phyloP scores from a whole-genome alignment of 352 stramenopile genomes.

The Pythium aquatile region DNA sequence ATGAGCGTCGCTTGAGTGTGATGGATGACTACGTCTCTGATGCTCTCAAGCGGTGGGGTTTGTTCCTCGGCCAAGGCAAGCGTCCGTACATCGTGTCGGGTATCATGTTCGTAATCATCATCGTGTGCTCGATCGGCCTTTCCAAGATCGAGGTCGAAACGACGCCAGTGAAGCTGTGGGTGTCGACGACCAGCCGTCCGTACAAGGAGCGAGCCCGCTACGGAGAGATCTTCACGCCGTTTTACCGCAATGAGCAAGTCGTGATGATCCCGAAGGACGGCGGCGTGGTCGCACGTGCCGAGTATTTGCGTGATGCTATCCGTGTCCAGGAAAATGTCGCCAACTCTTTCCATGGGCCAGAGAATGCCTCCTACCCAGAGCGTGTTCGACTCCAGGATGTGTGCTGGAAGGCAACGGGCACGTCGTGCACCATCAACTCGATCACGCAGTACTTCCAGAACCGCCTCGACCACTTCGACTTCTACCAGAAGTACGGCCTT shows the following conservation, averaged over 20 bases:
- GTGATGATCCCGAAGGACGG: slow-evolving; percentile 56
- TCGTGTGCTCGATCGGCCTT: slow-evolving; percentile 28
- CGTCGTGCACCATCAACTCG: slow-evolving; percentile 47
- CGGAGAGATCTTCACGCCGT: slow-evolving; percentile 51
- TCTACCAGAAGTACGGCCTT: slow-evolving; percentile 47
- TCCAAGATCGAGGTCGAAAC: slow-evolving; percentile 41
- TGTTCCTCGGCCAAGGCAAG: slow-evolving; percentile 32
- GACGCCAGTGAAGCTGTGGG: slow-evolving; percentile 58
- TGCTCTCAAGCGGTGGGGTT: slow-evolving; percentile 40
- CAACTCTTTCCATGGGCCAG: slow-evolving; percentile 13
- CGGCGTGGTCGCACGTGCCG: slow-evolving; percentile 33
- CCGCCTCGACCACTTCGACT: slow-evolving; percentile 49
- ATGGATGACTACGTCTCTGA: slow-evolving; percentile 31
- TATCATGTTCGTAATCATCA: slow-evolving; percentile 23
- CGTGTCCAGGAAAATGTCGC: slow-evolving; percentile 40
- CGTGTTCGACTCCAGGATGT: slow-evolving; percentile 40
- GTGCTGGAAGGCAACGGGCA: slow-evolving; percentile 53
- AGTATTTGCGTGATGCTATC: slow-evolving; percentile 50
- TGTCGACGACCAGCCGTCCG: slow-evolving; percentile 37
- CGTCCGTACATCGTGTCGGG: slow-evolving; percentile 29
- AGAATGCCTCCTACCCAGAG: slow-evolving; percentile 20
- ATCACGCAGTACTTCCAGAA: slow-evolving; percentile 77
- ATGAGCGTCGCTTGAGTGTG: slow-evolving; percentile 28
- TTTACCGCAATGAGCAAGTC: slow-evolving; percentile 54
- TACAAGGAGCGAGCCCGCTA: slow-evolving; percentile 47